phyloP scores from a whole-genome alignment of 148 eudicot genomes.

The Rhododendron molle region DNA sequence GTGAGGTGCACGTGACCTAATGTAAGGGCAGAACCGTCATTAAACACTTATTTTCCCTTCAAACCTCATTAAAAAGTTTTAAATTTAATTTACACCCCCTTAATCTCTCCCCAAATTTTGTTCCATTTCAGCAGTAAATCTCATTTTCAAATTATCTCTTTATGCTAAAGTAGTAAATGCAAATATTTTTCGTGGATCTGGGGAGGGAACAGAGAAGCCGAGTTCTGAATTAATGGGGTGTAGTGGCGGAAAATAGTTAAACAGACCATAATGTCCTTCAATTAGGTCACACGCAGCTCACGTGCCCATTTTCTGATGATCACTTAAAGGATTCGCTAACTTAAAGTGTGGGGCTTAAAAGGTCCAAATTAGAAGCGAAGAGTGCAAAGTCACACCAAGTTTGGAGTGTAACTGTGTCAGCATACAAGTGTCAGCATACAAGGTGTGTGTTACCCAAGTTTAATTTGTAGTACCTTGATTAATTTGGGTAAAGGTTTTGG shows the following conservation, averaged over 20 bases:
- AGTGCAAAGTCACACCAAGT: neutral
- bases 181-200: neutral
- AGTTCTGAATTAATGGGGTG: neutral
- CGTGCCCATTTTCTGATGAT: neutral
- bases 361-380: neutral
- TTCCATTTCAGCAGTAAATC: neutral
- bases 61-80: neutral
- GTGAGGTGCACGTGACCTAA: neutral
- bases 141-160: neutral
- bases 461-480: neutral
- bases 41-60: neutral
- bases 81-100: neutral
- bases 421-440: neutral
- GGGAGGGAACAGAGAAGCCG: neutral
- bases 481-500: neutral
- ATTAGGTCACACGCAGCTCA: neutral
- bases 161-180: neutral
- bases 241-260: neutral
- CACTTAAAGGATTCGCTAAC: neutral
- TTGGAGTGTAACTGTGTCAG: neutral
- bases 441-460: neutral
- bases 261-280: neutral
- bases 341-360: neutral
- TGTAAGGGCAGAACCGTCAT: neutral
- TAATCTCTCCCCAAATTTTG: neutral